Evolutionary conservation across 495 filamentous ascomycete genomes (phyloP).

Genomic region (Tuber microsphaerosporum): DNA sequence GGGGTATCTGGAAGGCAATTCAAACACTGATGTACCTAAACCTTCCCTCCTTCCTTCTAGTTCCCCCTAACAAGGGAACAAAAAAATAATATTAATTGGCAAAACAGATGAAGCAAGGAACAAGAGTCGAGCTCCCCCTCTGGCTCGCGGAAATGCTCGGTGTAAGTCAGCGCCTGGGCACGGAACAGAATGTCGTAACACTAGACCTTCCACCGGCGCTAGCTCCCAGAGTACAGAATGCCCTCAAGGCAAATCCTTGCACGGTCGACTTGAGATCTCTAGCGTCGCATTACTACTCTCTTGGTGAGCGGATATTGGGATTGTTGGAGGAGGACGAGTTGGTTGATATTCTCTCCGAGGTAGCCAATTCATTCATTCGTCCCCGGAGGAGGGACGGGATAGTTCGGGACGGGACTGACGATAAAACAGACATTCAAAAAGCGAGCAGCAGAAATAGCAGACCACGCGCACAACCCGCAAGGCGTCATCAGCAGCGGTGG

Average conservation of each 20-base stretch:
- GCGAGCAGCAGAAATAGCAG: slow-evolving; percentile 73
- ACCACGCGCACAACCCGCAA: slow-evolving; percentile 82
- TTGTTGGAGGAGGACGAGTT: slow-evolving; percentile 87
- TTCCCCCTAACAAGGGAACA: not conserved
- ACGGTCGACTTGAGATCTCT: slow-evolving; percentile 74
- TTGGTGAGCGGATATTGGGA: slow-evolving; percentile 77
- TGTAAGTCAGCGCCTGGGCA: slow-evolving; percentile 58
- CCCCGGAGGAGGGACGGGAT: not conserved
- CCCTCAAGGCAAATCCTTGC: slow-evolving; percentile 79
- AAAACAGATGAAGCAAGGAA: slow-evolving; percentile 61
- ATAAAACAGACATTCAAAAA: slow-evolving; percentile 63
- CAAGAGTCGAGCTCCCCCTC: slow-evolving; percentile 73
- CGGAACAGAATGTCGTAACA: slow-evolving; percentile 55
- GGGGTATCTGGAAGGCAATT: slow-evolving; percentile 73
- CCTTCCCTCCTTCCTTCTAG: not conserved
- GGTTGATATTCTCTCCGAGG: slow-evolving; percentile 66
- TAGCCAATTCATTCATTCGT: slow-evolving; percentile 37
- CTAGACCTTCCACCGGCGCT: slow-evolving; percentile 76
- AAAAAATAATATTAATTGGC: not conserved
- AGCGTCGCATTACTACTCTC: slow-evolving; percentile 77
- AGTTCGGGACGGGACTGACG: slow-evolving; percentile 11
- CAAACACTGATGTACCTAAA: slow-evolving; percentile 53
- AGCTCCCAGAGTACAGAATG: slow-evolving; percentile 74
- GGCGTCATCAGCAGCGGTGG: slow-evolving; percentile 62
- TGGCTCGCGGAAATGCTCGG: slow-evolving; percentile 98